Evolutionary conservation across 306 rosid genomes (phyloP).

Genomic region (Lathyrus sativus): DNA sequence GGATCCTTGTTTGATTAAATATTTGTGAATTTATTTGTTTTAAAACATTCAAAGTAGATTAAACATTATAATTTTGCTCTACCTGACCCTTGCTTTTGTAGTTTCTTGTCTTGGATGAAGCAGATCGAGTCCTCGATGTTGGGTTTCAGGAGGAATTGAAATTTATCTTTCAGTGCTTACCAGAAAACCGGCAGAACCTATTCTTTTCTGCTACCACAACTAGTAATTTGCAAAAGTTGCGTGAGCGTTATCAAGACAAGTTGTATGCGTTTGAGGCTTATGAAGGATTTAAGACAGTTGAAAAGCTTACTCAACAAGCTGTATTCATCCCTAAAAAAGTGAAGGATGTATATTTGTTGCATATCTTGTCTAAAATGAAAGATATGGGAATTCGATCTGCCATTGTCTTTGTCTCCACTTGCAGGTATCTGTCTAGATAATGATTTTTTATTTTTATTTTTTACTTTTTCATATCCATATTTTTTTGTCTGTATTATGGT

Average conservation of each 20-base stretch:
- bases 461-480: no score
- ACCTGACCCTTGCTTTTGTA: slow-evolving; percentile 28
- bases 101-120: slow-evolving; percentile 95
- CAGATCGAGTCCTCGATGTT: slow-evolving; percentile 82
- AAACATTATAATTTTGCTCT: background rate
- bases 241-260: slow-evolving; percentile 69
- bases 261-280: slow-evolving; percentile 76
- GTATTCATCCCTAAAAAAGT: slow-evolving; percentile 64
- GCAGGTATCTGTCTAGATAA: no score
- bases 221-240: slow-evolving; percentile 61
- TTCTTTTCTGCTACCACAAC: slow-evolving; percentile 87
- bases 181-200: slow-evolving; percentile 76
- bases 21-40: slow-evolving; percentile 6
- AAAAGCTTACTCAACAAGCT: slow-evolving; percentile 69
- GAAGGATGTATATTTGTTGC: no score
- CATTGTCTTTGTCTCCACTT: slow-evolving; percentile 70
- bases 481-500: no score
- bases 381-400: slow-evolving; percentile 76
- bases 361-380: slow-evolving; percentile 78
- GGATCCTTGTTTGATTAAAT: background rate
- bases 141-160: slow-evolving; percentile 84
- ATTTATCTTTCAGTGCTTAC: slow-evolving; percentile 73
- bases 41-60: background rate
- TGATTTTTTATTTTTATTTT: no score
- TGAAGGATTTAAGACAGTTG: slow-evolving; percentile 84